phyloP scores from a whole-genome alignment of 345 rosid species.

The Hibiscus tridactylites region DNA sequence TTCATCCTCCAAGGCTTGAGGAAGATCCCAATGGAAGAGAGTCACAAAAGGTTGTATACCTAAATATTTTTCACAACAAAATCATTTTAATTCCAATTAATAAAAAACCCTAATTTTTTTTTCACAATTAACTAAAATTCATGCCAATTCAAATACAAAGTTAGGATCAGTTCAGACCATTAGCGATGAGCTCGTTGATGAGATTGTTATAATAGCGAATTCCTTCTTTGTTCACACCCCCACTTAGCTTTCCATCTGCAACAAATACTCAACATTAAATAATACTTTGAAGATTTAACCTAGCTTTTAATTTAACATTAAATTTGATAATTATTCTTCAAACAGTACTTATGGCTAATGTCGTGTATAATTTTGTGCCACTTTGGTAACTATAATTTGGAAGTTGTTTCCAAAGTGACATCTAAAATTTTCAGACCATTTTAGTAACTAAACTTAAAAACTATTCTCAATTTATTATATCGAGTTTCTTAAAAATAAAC shows the following conservation, averaged over 20 bases:
- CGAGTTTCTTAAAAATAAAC: too few species aligned
- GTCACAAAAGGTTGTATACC: conserved; percentile 1
- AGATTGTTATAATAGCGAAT: conserved; percentile 41
- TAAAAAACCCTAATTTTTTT: neutral
- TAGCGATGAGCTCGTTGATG: conserved; percentile 27
- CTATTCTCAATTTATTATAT: too few species aligned
- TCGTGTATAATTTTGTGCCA: too few species aligned
- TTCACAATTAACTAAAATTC: neutral
- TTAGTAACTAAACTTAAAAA: too few species aligned
- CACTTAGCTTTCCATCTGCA: conserved; percentile 32
- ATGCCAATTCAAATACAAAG: neutral
- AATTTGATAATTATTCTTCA: too few species aligned
- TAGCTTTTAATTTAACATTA: too few species aligned
- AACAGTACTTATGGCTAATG: too few species aligned
- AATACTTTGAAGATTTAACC: neutral
- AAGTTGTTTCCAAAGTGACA: too few species aligned
- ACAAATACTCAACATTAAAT: neutral
- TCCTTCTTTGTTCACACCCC: conserved; percentile 36
- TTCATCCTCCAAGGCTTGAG: conserved; percentile 36
- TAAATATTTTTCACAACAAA: neutral
- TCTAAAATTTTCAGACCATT: too few species aligned
- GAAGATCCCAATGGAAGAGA: conserved; percentile 41
- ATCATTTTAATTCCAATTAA: neutral
- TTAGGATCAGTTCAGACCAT: conserved; percentile 11
- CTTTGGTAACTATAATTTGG: too few species aligned